A percentile compares a stretch with the other conserved stretches of the same genome.
Conservation (phyloP, 495 filamentous ascomycete genomes). For the Pseudomonodictys pantanalensis region DNA sequence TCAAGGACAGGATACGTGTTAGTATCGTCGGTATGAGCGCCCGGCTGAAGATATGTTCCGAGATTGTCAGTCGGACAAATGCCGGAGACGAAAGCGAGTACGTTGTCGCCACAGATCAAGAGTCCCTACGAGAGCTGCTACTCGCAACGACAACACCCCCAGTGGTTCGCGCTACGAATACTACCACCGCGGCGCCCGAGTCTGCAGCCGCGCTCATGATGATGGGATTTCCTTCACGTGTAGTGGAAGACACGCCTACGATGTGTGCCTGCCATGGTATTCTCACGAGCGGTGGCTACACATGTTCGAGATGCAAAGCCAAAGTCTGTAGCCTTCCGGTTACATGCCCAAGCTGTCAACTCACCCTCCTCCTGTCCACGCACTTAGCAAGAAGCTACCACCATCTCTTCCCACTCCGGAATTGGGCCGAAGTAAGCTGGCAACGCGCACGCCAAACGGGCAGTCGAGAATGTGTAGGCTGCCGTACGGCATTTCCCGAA, state of each 20-base stretch:
- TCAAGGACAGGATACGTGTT: conserved; percentile 78
- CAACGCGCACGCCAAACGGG: conserved; percentile 52
- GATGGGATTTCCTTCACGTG: conserved; percentile 98
- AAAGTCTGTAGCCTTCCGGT: conserved; percentile 92
- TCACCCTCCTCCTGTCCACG: conserved; percentile 94
- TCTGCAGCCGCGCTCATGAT: conserved; percentile 72
- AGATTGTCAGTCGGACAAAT: conserved; percentile 84
- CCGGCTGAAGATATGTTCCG: conserved; percentile 85
- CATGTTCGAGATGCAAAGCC: conserved; percentile 80
- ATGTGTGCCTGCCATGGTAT: conserved; percentile 90
- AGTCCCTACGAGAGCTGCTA: conserved; percentile 84
- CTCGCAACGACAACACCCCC: conserved; percentile 87
- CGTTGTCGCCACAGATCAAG: conserved; percentile 80
- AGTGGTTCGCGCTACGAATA: conserved; percentile 54
- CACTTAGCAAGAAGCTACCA: conserved; percentile 94
- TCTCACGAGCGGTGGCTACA: conserved; percentile 81
- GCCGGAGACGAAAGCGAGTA: conserved; percentile 72
- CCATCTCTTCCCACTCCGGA: conserved; percentile 86
- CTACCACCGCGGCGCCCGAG: conserved; percentile 47
- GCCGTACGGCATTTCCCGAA: conserved; percentile 51
- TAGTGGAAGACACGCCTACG: conserved; percentile 68
- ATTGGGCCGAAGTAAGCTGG: conserved; percentile 92
- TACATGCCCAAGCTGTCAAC: conserved; percentile 83
- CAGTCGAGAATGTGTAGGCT: conserved; percentile 53
- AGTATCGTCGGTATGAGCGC: conserved; percentile 85